A percentile compares a stretch with the other conserved stretches of the same genome.
Evolutionary conservation across 2,329 filamentous ascomycete species (phyloP).

Genomic region (Alternaria consortialis): DNA sequence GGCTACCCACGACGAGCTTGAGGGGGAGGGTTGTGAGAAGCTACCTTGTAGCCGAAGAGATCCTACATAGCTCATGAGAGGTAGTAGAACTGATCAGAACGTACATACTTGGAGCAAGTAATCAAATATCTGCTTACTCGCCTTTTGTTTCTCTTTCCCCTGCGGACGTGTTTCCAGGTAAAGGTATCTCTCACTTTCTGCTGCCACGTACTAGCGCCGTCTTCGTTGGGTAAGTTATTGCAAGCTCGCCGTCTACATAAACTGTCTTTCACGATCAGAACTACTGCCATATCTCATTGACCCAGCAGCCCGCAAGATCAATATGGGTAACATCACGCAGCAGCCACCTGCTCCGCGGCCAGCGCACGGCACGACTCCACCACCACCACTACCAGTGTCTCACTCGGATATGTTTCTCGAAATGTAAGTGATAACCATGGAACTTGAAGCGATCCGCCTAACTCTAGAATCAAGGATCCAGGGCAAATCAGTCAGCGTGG

Average conservation of each 20-base stretch:
- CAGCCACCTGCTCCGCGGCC: not conserved
- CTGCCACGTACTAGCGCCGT: not conserved
- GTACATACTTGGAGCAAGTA: not conserved
- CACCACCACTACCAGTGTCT: not conserved
- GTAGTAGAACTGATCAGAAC: not conserved
- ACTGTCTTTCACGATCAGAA: not conserved
- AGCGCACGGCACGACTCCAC: not conserved
- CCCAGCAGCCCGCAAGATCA: not conserved
- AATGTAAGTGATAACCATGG: not conserved
- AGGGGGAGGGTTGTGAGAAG: not conserved
- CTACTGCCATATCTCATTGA: not conserved
- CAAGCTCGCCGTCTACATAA: not conserved
- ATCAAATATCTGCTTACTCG: not conserved
- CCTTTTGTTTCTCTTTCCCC: not conserved
- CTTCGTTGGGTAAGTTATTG: not conserved
- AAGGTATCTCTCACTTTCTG: not conserved
- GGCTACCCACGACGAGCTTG: not conserved
- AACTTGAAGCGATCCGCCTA: not conserved
- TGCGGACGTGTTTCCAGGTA: not conserved
- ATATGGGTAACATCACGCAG: not conserved
- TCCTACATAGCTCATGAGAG: not conserved
- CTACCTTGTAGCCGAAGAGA: not conserved
- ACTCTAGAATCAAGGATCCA: slow-evolving; percentile 12
- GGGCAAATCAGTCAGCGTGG: slow-evolving; percentile 14
- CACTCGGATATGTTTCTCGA: slow-evolving; percentile 13